These are phyloP conservation scores for Colletotrichum tofieldiae DNA, from an alignment of 2,329 filamentous ascomycete genomes.

Conservation along the genomic window DNA sequence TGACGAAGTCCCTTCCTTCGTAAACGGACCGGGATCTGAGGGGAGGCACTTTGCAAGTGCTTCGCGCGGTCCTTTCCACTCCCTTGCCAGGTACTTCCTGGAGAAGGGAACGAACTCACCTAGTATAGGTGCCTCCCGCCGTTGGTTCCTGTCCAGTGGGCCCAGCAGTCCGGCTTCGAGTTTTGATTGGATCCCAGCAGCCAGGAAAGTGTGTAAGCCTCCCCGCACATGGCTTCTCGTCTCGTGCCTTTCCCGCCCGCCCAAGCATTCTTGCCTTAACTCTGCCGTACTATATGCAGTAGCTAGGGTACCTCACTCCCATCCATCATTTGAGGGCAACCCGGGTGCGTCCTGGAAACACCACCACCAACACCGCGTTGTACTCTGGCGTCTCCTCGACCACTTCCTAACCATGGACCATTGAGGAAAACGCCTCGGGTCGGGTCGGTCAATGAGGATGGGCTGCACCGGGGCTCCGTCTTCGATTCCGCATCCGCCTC, in stretches of 20 bases:
- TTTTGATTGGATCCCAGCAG: slow-evolving; percentile 25
- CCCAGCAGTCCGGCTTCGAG: slow-evolving; percentile 20
- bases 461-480: not conserved
- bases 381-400: too few species aligned
- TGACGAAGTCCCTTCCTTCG: not conserved
- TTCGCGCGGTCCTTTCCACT: not conserved
- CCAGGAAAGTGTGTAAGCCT: slow-evolving; percentile 28
- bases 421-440: not conserved
- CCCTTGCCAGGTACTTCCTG: not conserved
- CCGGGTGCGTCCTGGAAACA: too few species aligned
- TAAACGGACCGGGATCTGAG: not conserved
- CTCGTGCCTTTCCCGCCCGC: slow-evolving; percentile 5
- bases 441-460: not conserved
- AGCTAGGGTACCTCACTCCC: too few species aligned
- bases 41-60: not conserved
- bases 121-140: not conserved
- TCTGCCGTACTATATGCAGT: not conserved
- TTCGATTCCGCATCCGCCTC: not conserved
- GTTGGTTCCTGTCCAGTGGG: not conserved
- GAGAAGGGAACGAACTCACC: not conserved
- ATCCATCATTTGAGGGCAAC: not conserved
- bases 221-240: slow-evolving; percentile 26
- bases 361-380: too few species aligned
- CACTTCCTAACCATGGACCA: too few species aligned
- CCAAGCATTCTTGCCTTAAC: not conserved